A percentile compares a stretch with the other conserved stretches of the same genome.
These are phyloP conservation scores for Telopea speciosissima DNA, from an alignment of 177 flowering plant species.

Conservation along the genomic window DNA sequence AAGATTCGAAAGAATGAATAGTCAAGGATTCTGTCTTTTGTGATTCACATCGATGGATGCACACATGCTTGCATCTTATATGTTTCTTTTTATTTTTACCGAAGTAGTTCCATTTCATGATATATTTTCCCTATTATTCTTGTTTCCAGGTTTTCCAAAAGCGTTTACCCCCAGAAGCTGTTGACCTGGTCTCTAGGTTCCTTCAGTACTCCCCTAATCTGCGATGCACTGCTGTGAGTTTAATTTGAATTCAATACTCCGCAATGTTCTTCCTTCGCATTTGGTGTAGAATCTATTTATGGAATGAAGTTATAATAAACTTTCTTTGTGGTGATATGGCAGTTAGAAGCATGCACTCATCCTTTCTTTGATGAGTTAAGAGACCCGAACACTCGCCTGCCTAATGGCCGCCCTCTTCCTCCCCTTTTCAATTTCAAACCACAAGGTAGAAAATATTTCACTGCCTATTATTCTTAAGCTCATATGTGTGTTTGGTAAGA, in stretches of 20 bases:
- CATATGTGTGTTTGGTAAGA: background rate
- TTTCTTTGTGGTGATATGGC: background rate
- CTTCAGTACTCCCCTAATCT: background rate
- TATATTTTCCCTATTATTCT: background rate
- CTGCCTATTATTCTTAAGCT: background rate
- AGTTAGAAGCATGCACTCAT: background rate
- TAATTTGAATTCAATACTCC: background rate
- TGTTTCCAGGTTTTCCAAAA: background rate
- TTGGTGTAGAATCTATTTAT: no score
- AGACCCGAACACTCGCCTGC: constrained; percentile 6
- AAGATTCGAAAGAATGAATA: no score
- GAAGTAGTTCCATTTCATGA: no score
- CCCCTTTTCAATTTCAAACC: constrained; percentile 1
- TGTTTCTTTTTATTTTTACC: no score
- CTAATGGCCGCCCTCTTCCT: constrained; percentile 6
- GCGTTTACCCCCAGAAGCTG: background rate
- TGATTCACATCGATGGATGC: background rate
- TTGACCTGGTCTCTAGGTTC: background rate
- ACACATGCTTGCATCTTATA: background rate
- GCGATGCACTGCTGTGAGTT: background rate
- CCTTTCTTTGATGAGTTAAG: constrained; percentile 3
- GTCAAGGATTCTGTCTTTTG: background rate
- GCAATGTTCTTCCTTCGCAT: background rate
- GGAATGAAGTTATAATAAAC: background rate
- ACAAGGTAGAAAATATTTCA: background rate